Base-by-base conservation (phyloP, 768 basidiomycete species). In the Mycena olivaceomarginata region DNA sequence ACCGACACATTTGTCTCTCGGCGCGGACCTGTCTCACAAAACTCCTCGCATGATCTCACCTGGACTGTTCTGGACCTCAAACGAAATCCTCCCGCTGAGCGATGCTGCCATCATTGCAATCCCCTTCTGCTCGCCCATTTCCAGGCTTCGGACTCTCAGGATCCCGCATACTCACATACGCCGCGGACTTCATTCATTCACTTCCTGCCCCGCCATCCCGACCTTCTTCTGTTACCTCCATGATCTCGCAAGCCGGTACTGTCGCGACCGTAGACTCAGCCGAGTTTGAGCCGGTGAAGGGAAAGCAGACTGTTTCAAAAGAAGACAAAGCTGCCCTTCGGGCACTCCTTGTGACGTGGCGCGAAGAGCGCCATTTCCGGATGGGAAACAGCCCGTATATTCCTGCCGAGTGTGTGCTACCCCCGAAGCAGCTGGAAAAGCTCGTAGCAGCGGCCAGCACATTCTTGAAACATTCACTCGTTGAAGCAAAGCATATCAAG, bases 31-130 rank as follows among this genome's bases (percentile, higher is more conserved):
- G 22, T 76, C 18, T 79, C 78, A 2, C 53, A 37, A 4, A 43
- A 11, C 41, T 67, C 56, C 20, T 16, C 70, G 5, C 71, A 71
- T 20, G 62, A 77, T 20, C 75, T 76, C 10, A 71, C 48, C 76
- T 72, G 78, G 76, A 77, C 70, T 15, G 25, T 31, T 25, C 25
- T 57, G 56, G 56, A 57, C 25, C 25, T 57, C 22, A 57, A 57
- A 31, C 56, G 41, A 8, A 67, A 25, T n/a, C 64, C 67, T 0
- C 70, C 76, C 16, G 18, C 70, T 2, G 37, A 67, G 4, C 67
- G 76, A 4, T 79, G 77, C 77, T 77, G 78, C 48, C 18, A 46
- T 15, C 65, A 67, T 25, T 79, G 78, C 60, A 76, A 79, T 67
- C 76, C 78, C 10, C 31, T 31, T 5, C 31, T 79, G 10, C 16